Evolutionary conservation across 1,284 basidiomycete genomes (phyloP), one percentile per base, ranked within the genome.

Genomic region (Dichomitus squalens): DNA sequence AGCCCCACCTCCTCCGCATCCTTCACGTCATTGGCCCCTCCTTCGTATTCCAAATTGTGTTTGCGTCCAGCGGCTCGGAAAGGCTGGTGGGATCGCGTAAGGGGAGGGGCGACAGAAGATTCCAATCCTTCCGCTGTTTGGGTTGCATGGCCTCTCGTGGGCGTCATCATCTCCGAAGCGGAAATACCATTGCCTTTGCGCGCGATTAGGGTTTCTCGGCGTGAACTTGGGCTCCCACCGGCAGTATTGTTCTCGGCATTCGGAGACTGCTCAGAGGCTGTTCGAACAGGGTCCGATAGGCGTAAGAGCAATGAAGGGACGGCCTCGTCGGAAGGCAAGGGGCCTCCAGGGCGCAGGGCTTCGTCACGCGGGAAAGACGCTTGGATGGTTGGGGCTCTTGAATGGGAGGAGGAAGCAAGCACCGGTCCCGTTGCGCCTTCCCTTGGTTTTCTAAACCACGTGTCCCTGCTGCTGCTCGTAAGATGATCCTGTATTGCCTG

Each of bases 401-500:
- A 60, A 54, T 49, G 52, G 5, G 48, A 35, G 40, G 49, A 44
- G 25, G 49, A 53, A 43, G 48, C 35, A 51, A 44, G 49, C 36
- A 52, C 60, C 46, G 57, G 47, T 20, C 47, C 53, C 49, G 50
- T 52, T 27, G 38, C 44, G 40, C 31, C 54, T 39, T 57, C 58
- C 33, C 44, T 43, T 31, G 48, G 49, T 44, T 35, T 31, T 38
- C 35, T 57, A 33, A 35, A 47, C 29, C 52, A 56, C 44, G 54
- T 20, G 36, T 50, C 55, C 41, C 51, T 53, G 11, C 36, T 55
- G 35, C 49, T 58, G 23, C 47, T 47, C 38, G 61, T 50, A 18
- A 86, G 77, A 64, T 85, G 77, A 6, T 79, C 77, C 46, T 79
- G 80, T 16, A 86, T 75, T 12, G 80, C 77, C 59, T 80, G 76